Conservation (phyloP, 2,329 filamentous ascomycete species). For the Hypoxylon sp. region DNA sequence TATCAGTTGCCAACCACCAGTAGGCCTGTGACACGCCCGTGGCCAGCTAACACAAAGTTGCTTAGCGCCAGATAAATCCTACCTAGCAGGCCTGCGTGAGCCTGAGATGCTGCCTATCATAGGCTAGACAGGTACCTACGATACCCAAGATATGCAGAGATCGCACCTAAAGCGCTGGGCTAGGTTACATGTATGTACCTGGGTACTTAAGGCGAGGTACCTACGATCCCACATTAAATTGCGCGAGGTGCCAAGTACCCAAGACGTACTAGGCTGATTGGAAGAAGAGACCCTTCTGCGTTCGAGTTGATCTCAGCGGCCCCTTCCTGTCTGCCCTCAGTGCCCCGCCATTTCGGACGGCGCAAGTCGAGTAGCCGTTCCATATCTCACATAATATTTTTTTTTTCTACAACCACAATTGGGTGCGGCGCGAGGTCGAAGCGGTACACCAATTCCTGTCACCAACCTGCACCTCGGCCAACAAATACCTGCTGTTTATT, state of each 20-base stretch:
- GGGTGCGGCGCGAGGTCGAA: constrained; percentile 21
- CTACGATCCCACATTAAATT: not conserved
- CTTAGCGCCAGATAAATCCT: constrained; percentile 20
- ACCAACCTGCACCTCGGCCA: constrained; percentile 23
- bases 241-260: too few relatives aligned
- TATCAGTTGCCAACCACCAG: constrained; percentile 6
- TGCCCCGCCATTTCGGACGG: constrained; percentile 35
- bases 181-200: constrained; percentile 1
- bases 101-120: too few relatives aligned
- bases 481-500: constrained; percentile 8
- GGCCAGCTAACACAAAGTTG: not conserved
- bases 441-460: constrained; percentile 29
- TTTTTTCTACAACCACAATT: constrained; percentile 33
- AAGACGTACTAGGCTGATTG: too few relatives aligned
- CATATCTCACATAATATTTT: constrained; percentile 32
- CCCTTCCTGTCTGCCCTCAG: not conserved
- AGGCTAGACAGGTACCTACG: too few relatives aligned
- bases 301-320: not conserved
- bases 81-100: too few relatives aligned
- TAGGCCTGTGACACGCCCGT: constrained; percentile 25
- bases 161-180: not conserved
- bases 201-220: not conserved
- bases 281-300: constrained; percentile 7
- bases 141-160: not conserved
- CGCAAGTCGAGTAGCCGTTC: constrained; percentile 33